These are phyloP conservation scores for Cytospora mali DNA, from an alignment of 2,329 filamentous ascomycete genomes.

Conservation along the genomic window DNA sequence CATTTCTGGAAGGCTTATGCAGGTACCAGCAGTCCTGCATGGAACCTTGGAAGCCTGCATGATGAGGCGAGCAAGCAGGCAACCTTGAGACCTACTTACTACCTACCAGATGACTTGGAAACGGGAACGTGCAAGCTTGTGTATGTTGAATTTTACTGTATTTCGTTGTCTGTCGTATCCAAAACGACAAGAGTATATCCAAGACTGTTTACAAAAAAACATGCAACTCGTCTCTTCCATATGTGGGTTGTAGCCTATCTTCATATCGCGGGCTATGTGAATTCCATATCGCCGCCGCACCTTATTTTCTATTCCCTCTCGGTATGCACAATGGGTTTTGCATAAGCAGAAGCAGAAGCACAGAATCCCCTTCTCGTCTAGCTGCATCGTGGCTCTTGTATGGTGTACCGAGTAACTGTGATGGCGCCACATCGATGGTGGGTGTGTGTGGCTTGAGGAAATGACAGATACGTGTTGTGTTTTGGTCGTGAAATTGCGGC, in stretches of 20 bases:
- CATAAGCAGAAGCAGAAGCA: background rate
- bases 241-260: constrained; percentile 11
- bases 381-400: background rate
- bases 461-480: background rate
- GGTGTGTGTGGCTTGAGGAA: background rate
- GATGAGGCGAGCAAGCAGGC: background rate
- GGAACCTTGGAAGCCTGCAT: constrained; percentile 2
- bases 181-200: constrained; percentile 6
- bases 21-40: constrained; percentile 17
- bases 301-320: background rate
- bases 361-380: background rate
- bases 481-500: background rate
- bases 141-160: constrained; percentile 20
- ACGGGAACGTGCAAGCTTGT: background rate
- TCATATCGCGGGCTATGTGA: background rate
- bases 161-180: constrained; percentile 14
- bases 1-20: constrained; percentile 6
- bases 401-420: background rate
- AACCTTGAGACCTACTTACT: background rate
- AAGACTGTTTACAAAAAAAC: constrained; percentile 17
- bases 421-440: background rate
- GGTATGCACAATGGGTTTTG: background rate
- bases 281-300: background rate
- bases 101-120: background rate
- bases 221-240: constrained; percentile 17